Percentiles rank a stretch among this genome's conserved stretches.
phyloP scores from a whole-genome alignment of 495 filamentous ascomycete genomes.

The Penicillium cataractarum region DNA sequence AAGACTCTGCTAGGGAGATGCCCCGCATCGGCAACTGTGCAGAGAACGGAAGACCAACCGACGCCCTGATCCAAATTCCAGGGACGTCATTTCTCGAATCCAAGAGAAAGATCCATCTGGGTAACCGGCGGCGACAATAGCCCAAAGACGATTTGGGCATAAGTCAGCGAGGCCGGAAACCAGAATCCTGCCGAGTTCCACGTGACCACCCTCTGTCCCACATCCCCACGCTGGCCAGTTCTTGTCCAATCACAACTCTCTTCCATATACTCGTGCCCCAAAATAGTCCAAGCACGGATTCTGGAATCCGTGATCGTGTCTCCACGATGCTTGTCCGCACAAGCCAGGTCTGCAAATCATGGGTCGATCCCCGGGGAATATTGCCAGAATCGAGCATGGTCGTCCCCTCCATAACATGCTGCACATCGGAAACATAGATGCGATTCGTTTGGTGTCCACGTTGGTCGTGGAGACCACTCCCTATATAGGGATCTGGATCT shows the following conservation, averaged over 20 bases:
- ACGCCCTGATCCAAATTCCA: not conserved
- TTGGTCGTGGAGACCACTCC: conserved; percentile 5
- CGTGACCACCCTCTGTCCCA: conserved; percentile 1
- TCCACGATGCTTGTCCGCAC: conserved; percentile 16
- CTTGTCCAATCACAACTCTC: not conserved
- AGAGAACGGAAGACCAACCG: not conserved
- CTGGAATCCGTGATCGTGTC: conserved; percentile 33
- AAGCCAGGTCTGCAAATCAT: conserved; percentile 27
- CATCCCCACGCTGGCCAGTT: conserved; percentile 11
- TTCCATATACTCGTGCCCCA: not conserved
- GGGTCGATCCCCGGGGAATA: conserved; percentile 14
- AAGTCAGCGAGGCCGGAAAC: conserved; percentile 38
- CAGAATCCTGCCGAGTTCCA: conserved; percentile 28
- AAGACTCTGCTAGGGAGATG: not conserved
- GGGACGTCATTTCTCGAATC: too few relatives aligned
- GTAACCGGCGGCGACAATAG: conserved; percentile 4
- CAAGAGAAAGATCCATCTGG: not conserved
- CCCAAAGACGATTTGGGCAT: not conserved
- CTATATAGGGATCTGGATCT: conserved; percentile 27
- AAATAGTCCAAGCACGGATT: conserved; percentile 25
- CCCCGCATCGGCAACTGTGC: conserved; percentile 6
- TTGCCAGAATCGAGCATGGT: conserved; percentile 9
- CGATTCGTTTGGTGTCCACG: conserved; percentile 13
- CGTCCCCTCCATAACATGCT: conserved; percentile 1
- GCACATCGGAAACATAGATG: conserved; percentile 30